Evolutionary conservation across 192 early-diverging fungal genomes (phyloP).

Genomic region (Coemansia sp.): DNA sequence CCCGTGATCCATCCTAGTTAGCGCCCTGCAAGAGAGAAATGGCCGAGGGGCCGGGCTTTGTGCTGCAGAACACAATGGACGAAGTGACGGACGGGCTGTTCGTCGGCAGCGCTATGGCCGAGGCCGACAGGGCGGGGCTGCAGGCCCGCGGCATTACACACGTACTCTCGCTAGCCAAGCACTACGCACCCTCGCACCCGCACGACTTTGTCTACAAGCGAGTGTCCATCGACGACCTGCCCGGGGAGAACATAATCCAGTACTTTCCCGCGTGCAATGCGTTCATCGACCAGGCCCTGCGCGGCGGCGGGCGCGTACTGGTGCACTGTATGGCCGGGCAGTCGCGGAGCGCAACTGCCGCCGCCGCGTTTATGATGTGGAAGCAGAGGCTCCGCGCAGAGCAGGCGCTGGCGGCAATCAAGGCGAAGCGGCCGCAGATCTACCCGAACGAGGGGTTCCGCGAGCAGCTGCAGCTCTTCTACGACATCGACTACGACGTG

Average conservation of each 20-base stretch:
- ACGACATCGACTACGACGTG: slow-evolving; percentile 55
- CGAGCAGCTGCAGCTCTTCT: slow-evolving; percentile 58
- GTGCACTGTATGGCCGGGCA: slow-evolving; percentile 68
- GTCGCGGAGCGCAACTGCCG: slow-evolving; percentile 61
- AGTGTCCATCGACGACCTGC: slow-evolving; percentile 56
- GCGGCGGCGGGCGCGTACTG: slow-evolving; percentile 51
- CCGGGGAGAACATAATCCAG: slow-evolving; percentile 62
- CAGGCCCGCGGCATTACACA: slow-evolving; percentile 33
- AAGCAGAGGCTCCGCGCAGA: slow-evolving; percentile 32
- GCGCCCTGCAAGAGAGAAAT: neutral
- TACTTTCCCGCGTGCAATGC: slow-evolving; percentile 58
- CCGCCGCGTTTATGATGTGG: slow-evolving; percentile 66
- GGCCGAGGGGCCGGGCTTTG: slow-evolving; percentile 36
- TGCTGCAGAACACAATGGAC: slow-evolving; percentile 44
- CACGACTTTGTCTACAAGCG: slow-evolving; percentile 51
- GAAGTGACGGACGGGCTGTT: slow-evolving; percentile 34
- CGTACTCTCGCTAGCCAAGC: slow-evolving; percentile 32
- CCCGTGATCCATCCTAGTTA: too few relatives aligned
- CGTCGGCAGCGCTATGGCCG: slow-evolving; percentile 50
- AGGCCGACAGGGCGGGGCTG: slow-evolving; percentile 32
- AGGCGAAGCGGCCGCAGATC: slow-evolving; percentile 42
- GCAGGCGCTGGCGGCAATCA: slow-evolving; percentile 47
- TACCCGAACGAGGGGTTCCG: slow-evolving; percentile 62
- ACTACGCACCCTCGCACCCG: slow-evolving; percentile 34
- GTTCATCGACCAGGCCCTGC: slow-evolving; percentile 53